Base-by-base conservation (phyloP, 257 asterid genomes). In the Penstemon newberryi region DNA sequence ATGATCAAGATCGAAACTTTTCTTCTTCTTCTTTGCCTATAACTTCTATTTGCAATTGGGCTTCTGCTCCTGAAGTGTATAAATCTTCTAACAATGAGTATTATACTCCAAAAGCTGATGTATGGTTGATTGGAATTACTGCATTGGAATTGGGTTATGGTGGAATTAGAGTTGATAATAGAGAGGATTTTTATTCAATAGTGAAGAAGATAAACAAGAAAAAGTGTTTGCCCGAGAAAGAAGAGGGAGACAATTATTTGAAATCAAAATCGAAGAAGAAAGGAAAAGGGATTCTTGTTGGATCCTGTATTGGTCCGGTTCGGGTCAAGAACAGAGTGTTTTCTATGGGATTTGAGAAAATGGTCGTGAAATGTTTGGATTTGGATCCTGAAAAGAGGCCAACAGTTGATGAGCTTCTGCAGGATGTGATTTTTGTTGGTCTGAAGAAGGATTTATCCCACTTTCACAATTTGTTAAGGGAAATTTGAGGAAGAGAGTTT, bases 131-230 rank as follows among this genome's bases (percentile, higher is more conserved):
- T 38, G 81, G 78, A 9, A 57, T 72, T 11, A 73, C 72, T 3
- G 61, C 78, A 6, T 10, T 72, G 72, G 81, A 77, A 15, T 10
- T 72, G 71, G 75, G 60, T 0, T 72, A 67, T 8, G 77, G 72
- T 0, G 71, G 52, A 9, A 8, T 67, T 49, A 52, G 8, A 3
- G 54, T 70, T 10, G 7, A 1, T 3, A 44, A 25, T 18, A 57
- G 70, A 18, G 58, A 3, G 5, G 60, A 8, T 0, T 52, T 69
- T 8, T 52, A 46, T 4, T 13, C 6, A 3, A 12, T 47, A 19
- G 10, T 67, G 13, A 37, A 8, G 51, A 63, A 50, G 61, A 63
- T 72, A 36, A 51, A 13, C 65, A 49, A 4, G 64, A 62, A 55
- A 13, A 62, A 61, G 15, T 19, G 6, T 5, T 52, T 76, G 12